Evolutionary conservation across 176 grass and related monocot species (phyloP).

Genomic region (Leersia perrieri): DNA sequence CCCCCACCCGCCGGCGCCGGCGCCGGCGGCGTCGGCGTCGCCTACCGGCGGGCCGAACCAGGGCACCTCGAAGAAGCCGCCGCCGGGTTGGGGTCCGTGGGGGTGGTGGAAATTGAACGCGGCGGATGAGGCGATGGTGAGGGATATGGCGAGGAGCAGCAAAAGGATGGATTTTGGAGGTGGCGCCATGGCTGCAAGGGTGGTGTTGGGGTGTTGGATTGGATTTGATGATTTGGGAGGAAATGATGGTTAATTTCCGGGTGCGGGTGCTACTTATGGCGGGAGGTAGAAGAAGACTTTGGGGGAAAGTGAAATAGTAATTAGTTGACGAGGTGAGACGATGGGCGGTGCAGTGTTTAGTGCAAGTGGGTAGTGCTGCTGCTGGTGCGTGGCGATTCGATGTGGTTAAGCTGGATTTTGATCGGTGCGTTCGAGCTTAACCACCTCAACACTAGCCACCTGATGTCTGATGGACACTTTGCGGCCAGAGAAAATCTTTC

Average conservation of each 20-base stretch:
- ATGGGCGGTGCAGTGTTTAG: conserved; percentile 12
- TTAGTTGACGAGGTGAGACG: neutral
- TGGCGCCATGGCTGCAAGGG: neutral
- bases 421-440: conserved; percentile 6
- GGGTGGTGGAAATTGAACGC: neutral
- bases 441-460: too few relatives aligned
- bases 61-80: conserved; percentile 18
- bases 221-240: neutral
- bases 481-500: too few relatives aligned
- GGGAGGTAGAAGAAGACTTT: neutral
- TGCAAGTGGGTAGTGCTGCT: neutral
- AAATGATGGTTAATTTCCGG: neutral
- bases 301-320: conserved; percentile 25
- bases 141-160: neutral
- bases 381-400: conserved; percentile 3
- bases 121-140: neutral
- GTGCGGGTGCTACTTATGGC: neutral
- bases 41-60: conserved; percentile 14
- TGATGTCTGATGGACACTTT: too few relatives aligned
- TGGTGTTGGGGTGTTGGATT: neutral
- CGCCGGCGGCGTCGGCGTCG: too few relatives aligned
- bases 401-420: neutral
- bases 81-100: neutral
- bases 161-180: neutral
- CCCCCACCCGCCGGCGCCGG: neutral